Conservation (phyloP, 768 basidiomycete genomes). For the Boletus reticuloceps region DNA sequence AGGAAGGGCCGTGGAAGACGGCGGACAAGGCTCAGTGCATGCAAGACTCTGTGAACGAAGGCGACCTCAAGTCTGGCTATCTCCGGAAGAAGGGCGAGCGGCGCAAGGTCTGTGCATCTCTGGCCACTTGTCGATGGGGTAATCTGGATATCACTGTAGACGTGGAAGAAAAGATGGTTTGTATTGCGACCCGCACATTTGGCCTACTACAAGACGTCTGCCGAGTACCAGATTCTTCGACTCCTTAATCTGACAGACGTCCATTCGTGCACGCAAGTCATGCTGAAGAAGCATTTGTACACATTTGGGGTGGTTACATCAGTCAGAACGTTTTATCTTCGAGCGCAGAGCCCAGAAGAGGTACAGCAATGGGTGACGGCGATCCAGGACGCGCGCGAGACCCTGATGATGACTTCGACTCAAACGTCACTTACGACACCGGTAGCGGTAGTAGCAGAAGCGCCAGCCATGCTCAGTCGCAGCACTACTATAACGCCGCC, state of each 20-base stretch:
- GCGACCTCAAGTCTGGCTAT: conserved; percentile 87
- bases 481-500: conserved; percentile 42
- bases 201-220: conserved; percentile 94
- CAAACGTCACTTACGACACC: conserved; percentile 52
- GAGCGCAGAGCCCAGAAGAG: conserved; percentile 69
- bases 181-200: conserved; percentile 89
- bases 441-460: conserved; percentile 52
- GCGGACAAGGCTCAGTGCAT: conserved; percentile 42
- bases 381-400: conserved; percentile 73
- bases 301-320: conserved; percentile 92
- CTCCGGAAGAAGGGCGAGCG: conserved; percentile 98
- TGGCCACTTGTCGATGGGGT: not conserved
- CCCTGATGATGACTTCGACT: conserved; percentile 60
- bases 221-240: conserved; percentile 90
- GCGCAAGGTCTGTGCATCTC: conserved; percentile 68
- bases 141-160: conserved; percentile 44
- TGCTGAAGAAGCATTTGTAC: conserved; percentile 85
- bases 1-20: conserved; percentile 63
- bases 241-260: conserved; percentile 85
- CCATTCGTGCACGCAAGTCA: conserved; percentile 84
- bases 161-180: conserved; percentile 99
- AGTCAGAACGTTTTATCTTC: conserved; percentile 86
- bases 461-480: conserved; percentile 28
- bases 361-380: conserved; percentile 81
- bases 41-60: conserved; percentile 57